These are phyloP conservation scores for Globisporangium uncinulatum DNA, from an alignment of 352 stramenopile species.

Conservation along the genomic window DNA sequence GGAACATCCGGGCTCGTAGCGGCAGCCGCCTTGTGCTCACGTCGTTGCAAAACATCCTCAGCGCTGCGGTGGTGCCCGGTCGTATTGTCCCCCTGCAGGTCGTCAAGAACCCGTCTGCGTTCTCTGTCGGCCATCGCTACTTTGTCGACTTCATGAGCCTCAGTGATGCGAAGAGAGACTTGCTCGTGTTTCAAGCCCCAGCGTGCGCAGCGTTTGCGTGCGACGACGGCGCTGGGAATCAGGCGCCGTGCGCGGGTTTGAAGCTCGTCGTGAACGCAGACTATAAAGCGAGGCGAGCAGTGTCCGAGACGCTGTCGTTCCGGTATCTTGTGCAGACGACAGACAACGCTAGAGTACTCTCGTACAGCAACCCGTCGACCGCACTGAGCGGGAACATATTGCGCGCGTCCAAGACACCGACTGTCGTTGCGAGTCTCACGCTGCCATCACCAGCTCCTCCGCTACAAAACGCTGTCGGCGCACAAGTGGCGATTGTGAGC, in stretches of 20 bases:
- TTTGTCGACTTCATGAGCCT: conserved; percentile 40
- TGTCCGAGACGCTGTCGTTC: conserved; percentile 42
- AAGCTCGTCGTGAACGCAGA: conserved; percentile 39
- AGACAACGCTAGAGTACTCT: conserved; percentile 24
- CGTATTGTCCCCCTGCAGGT: conserved; percentile 37
- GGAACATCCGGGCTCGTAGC: conserved; percentile 33
- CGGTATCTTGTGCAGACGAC: conserved; percentile 43
- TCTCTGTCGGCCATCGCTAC: conserved; percentile 30
- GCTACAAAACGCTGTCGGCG: conserved; percentile 4
- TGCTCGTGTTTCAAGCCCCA: conserved; percentile 21
- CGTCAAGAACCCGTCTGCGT: conserved; percentile 34
- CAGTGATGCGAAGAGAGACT: conserved; percentile 26
- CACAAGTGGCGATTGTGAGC: conserved; percentile 28
- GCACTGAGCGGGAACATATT: conserved; percentile 38
- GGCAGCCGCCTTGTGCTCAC: background rate
- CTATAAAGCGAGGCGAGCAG: conserved; percentile 27
- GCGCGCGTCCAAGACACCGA: conserved; percentile 30
- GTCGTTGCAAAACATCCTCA: conserved; percentile 37
- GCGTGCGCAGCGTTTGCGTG: conserved; percentile 48
- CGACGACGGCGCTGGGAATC: conserved; percentile 23
- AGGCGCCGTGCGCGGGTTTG: conserved; percentile 24
- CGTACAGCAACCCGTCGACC: conserved; percentile 16
- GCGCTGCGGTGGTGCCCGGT: conserved; percentile 22
- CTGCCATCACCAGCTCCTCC: conserved; percentile 20
- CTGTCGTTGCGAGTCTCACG: conserved; percentile 19